Evolutionary conservation across 1,284 basidiomycete genomes (phyloP), one percentile per base, ranked within the genome.

Genomic region (Cryptococcus amylolentus): DNA sequence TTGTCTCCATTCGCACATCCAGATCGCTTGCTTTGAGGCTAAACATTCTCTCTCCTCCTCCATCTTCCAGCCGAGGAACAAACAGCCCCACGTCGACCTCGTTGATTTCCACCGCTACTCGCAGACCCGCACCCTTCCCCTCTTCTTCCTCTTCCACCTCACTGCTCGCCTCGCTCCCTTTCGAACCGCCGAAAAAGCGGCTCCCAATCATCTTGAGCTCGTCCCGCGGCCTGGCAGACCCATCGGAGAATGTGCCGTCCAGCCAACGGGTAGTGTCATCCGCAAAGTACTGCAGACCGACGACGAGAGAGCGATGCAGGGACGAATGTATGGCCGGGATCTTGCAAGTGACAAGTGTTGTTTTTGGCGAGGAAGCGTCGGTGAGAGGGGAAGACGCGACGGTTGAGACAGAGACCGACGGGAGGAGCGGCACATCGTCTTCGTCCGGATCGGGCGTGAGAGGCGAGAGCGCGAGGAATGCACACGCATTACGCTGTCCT

Each of bases 151-250:
- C 68, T 71, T 70, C 60, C 57, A 68, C 68, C 76, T 71, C 69
- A 50, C 70, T 69, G 3, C 65, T 68, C 5, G 69, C 65, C 2
- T 71, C 71, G 27, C 65, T 66, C 42, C 80, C 81, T 55, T 82
- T 83, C 3, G 61, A 63, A 12, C 58, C 61, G 0, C 83, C 81
- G 63, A 93, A 92, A 75, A 86, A 93, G 37, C 85, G 83, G 68
- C 89, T 92, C 16, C 90, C 91, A 57, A 92, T 88, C 58, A 93
- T 76, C 71, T 85, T 89, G 5, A 86, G 76, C 61, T 87, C 83
- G 55, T 80, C 81, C 56, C 84, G 82, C 4, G 60, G 76, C 68
- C 58, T 77, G 0, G 64, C 69, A 55, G 63, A 68, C n/a, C 70
- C 72, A 49, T 75, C 71, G 0, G 69, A 66, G 52, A 76, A 73